Conservation (phyloP, 2,329 filamentous ascomycete species). For the Penicillium sp. region DNA sequence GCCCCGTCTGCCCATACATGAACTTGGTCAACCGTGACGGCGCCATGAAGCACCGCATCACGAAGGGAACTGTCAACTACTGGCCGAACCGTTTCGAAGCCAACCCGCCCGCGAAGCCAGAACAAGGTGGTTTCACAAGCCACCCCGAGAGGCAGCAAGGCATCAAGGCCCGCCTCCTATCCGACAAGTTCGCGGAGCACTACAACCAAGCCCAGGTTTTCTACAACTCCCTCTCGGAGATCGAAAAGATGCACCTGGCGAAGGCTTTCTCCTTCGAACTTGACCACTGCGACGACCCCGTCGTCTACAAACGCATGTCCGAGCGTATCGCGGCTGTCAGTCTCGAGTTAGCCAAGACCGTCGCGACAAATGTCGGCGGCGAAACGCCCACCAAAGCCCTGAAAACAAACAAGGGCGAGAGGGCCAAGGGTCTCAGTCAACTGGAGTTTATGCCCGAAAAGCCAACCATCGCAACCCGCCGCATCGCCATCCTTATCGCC, state of each 20-base stretch:
- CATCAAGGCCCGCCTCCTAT: conserved; percentile 61
- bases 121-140: conserved; percentile 68
- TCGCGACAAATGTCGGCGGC: conserved; percentile 71
- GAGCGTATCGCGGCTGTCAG: conserved; percentile 70
- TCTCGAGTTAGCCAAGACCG: conserved; percentile 63
- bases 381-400: conserved; percentile 54
- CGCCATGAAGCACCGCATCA: conserved; percentile 68
- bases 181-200: conserved; percentile 46
- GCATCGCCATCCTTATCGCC: conserved; percentile 72
- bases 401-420: conserved; percentile 65
- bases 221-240: conserved; percentile 36
- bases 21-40: conserved; percentile 77
- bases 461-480: conserved; percentile 68
- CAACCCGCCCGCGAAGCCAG: conserved; percentile 59
- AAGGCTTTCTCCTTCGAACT: conserved; percentile 42
- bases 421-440: conserved; percentile 61
- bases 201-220: conserved; percentile 40
- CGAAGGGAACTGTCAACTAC: conserved; percentile 72
- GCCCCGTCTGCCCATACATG: conserved; percentile 70
- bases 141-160: conserved; percentile 65
- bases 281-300: conserved; percentile 65
- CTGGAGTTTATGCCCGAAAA: conserved; percentile 62
- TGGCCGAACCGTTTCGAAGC: conserved; percentile 71
- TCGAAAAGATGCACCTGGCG: conserved; percentile 36
- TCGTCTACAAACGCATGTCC: conserved; percentile 73